Base-by-base conservation (phyloP, 495 filamentous ascomycete genomes). In the Extremus antarcticus region DNA sequence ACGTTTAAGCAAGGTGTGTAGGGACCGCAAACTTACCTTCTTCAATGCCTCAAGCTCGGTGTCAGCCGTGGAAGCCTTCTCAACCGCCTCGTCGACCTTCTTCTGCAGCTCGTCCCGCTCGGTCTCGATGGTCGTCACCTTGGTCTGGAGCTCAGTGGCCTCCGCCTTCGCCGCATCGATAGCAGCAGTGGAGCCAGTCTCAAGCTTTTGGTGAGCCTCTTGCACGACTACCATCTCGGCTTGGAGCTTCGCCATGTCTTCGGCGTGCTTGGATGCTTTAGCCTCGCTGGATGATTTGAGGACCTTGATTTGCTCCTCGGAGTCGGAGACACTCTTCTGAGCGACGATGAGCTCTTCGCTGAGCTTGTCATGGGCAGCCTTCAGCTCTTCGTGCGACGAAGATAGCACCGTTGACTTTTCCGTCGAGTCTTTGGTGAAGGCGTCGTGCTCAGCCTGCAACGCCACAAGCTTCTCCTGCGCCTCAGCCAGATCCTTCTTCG, bases 21-120 rank as follows among this genome's bases (percentile, higher is more conserved):
- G 20, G 7, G 41, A 45, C 20, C 8, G n/a, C 41, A 45, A 21
- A 48, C 46, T 24, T 25, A 48, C 46, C 10, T 20, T 48, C 9
- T 25, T 48, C 46, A 21, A 10, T 3, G 9, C 46, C 46, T 48
- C 41, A 8, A 45, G 3, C 4, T 7, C 41, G 8, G 7, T 17
- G 4, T 48, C 46, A 15, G 7, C 21, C 24, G 19, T 17, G 4
- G 46, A 8, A 25, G 46, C 46, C 46, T 48, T 25, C 52, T 50
- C 22, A 24, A 19, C 40, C 32, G 47, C 50, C 20, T 49, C 40
- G 2, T 56, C 48, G 15, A 22, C 38, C 48, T 47, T 47, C 47
- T 51, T 52, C 35, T 23, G 21, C 43, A 43, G 29, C 22, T 47
- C 47, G 19, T 56, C 60, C 1, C 15, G 3, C 51, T 72, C 67